phyloP scores from a whole-genome alignment of 352 stramenopile genomes.

The Phytophthora megakarya region DNA sequence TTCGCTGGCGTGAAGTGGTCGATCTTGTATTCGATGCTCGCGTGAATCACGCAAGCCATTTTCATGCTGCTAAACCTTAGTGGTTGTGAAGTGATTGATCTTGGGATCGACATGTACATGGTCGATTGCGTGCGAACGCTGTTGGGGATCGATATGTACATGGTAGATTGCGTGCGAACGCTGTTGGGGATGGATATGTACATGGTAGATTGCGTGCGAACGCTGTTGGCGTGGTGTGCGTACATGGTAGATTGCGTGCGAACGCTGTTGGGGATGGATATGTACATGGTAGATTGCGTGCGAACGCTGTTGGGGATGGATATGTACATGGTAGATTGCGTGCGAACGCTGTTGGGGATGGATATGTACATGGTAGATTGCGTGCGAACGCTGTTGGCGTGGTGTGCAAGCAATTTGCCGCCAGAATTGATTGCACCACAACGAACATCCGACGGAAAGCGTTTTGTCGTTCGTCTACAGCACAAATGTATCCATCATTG shows the following conservation, averaged over 20 bases:
- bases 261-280: constrained; percentile 5
- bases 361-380: background rate
- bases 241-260: background rate
- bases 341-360: no score
- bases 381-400: constrained; percentile 1
- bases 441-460: no score
- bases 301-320: no score
- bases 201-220: background rate
- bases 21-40: constrained; percentile 2
- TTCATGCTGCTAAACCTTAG: background rate
- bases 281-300: background rate
- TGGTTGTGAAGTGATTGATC: background rate
- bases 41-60: background rate
- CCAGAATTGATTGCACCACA: background rate
- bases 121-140: background rate
- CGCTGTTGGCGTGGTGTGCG: constrained; percentile 3
- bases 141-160: no score
- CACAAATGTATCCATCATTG: background rate
- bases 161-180: background rate
- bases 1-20: background rate
- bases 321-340: background rate
- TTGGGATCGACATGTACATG: constrained; percentile 1
- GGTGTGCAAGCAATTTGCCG: constrained; percentile 1
- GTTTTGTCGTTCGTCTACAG: background rate
- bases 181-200: no score